phyloP scores from a whole-genome alignment of 257 asterid genomes.

The Solanum clarkiae region DNA sequence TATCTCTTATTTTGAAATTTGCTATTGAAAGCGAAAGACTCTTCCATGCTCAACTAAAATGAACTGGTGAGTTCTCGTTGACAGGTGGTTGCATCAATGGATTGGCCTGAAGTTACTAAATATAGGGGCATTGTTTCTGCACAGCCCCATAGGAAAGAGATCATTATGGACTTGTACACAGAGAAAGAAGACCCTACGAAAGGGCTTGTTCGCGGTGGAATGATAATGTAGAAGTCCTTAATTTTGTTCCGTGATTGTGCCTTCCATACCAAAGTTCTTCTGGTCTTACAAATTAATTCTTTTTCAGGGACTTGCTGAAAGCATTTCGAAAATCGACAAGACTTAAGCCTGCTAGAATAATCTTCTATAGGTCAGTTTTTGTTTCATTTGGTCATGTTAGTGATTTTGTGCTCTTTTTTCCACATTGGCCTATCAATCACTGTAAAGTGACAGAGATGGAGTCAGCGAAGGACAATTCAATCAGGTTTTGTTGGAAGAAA shows the following conservation, averaged over 20 bases:
- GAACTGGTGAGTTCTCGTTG: not conserved
- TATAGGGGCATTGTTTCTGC: constrained; percentile 74
- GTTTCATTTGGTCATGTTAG: not conserved
- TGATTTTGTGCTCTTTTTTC: not conserved
- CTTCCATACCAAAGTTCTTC: not conserved
- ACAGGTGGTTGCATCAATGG: constrained; percentile 93
- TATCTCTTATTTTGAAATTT: not conserved
- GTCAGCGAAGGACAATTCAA: constrained; percentile 80
- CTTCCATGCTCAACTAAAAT: not conserved
- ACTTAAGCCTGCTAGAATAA: constrained; percentile 45
- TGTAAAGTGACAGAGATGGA: constrained; percentile 54
- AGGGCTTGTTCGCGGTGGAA: constrained; percentile 43
- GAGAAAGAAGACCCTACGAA: constrained; percentile 13
- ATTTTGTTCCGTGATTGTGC: not conserved
- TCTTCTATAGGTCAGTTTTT: constrained; percentile 51
- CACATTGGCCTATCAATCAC: not conserved
- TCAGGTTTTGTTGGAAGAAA: constrained; percentile 58
- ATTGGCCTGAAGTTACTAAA: constrained; percentile 78
- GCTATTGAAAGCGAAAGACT: not conserved
- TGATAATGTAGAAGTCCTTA: constrained; percentile 39
- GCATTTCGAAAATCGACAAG: constrained; percentile 26
- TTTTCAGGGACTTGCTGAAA: constrained; percentile 45
- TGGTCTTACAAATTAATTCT: not conserved
- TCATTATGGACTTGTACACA: constrained; percentile 49
- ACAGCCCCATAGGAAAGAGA: constrained; percentile 55